Evolutionary conservation across 169 alveolate genomes (phyloP).

Genomic region (Plasmodium knowlesi): DNA sequence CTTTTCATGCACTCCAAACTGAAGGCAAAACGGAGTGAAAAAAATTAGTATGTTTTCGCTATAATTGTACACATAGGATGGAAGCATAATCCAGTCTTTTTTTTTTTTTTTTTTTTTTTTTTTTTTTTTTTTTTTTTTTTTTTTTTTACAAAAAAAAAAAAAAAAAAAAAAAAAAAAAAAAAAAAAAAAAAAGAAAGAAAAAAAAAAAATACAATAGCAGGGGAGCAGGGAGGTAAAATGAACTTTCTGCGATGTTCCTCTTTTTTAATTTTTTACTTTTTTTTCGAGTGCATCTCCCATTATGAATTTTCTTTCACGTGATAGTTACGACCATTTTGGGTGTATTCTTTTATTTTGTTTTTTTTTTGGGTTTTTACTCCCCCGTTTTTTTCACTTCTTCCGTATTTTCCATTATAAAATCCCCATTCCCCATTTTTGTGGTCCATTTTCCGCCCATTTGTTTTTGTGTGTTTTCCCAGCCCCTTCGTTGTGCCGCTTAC

Average conservation of each 20-base stretch:
- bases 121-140: background rate
- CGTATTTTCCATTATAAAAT: background rate
- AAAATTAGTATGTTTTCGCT: background rate
- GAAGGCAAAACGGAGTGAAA: background rate
- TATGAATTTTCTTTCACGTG: background rate
- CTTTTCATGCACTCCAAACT: background rate
- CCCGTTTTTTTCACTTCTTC: background rate
- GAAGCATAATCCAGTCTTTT: background rate
- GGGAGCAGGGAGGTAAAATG: background rate
- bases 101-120: background rate
- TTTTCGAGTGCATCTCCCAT: background rate
- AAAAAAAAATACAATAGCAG: background rate
- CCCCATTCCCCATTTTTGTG: background rate
- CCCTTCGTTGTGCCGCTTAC: background rate
- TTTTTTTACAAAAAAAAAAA: too few species aligned
- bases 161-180: too few species aligned
- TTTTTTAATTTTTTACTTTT: slow-evolving; percentile 4
- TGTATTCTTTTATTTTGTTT: background rate
- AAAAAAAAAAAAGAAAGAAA: background rate
- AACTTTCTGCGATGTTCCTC: background rate
- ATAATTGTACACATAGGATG: background rate
- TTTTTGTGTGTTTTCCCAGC: background rate
- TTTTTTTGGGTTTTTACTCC: background rate
- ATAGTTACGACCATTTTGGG: background rate
- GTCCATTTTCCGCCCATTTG: background rate